phyloP scores from a whole-genome alignment of 257 asterid species.

The Gardenia jasminoides region DNA sequence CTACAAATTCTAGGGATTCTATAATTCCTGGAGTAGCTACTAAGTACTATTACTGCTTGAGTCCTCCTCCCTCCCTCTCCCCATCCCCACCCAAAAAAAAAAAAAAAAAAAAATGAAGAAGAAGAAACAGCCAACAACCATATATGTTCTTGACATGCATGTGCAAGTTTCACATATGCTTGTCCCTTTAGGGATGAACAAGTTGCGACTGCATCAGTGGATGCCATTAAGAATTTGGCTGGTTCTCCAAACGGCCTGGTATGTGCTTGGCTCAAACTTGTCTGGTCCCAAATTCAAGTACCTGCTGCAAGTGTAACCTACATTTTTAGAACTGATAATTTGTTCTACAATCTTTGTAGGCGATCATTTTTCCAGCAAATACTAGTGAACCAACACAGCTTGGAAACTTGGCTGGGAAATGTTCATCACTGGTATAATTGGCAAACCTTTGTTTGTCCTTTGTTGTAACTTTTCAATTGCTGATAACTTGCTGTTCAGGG shows the following conservation, averaged over 20 bases:
- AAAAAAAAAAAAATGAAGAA: too few species aligned
- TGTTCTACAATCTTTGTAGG: conserved; percentile 36
- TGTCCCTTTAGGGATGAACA: conserved; percentile 62
- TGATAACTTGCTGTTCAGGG: conserved; percentile 44
- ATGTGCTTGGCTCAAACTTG: conserved; percentile 29
- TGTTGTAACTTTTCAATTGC: conserved; percentile 19
- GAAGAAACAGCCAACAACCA: too few species aligned
- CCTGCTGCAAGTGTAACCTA: not conserved
- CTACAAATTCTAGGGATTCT: not conserved
- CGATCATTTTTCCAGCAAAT: conserved; percentile 56
- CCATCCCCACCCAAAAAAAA: not conserved
- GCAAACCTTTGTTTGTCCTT: conserved; percentile 2
- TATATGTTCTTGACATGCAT: not conserved
- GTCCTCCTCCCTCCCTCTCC: not conserved
- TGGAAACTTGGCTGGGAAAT: conserved; percentile 52
- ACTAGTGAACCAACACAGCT: conserved; percentile 61
- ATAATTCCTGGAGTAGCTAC: not conserved
- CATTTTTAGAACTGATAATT: conserved; percentile 17
- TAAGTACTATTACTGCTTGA: not conserved
- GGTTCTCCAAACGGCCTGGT: conserved; percentile 67
- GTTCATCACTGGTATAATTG: conserved; percentile 72
- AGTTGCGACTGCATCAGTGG: conserved; percentile 76
- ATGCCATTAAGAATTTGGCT: conserved; percentile 61
- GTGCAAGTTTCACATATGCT: conserved; percentile 1
- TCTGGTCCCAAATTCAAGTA: conserved; percentile 15